Base-by-base conservation (phyloP, 164 flowering plant species). In the Tetracentron sinense region DNA sequence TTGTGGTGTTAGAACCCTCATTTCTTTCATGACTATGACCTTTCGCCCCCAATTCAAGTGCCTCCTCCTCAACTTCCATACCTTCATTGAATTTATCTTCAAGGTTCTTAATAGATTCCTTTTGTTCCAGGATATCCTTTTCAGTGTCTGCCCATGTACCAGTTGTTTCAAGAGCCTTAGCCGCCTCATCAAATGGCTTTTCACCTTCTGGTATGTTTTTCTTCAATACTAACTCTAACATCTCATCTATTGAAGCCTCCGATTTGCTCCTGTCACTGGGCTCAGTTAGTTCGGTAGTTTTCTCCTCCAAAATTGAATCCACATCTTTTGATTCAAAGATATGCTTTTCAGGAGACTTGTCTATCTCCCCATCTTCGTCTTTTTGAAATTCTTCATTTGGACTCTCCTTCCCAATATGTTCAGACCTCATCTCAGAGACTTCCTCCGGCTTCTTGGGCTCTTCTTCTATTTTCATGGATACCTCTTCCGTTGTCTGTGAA, bases 81-180 rank as follows among this genome's bases (percentile, higher is more conserved):
- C 35, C 30, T 52, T 62, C 73, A 15, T 58, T 53, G 27, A 50
- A 30, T 46, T 51, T 61, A 11, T 57, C 58, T 35, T 56, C 73
- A 48, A 62, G 47, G 10, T 47, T 48, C 21, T 52, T 15, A 26
- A 33, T 25, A 17, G 42, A 25, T 19, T 62, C 46, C 51, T 67
- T 69, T 64, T 67, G 25, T n/a, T 68, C 75, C 1, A 35, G 25
- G 46, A 53, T 38, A 47, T 42, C 60, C 51, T 62, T 59, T 59
- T 59, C 69, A 29, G 10, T 33, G 19, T 60, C 54, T 35, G 44
- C 25, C 14, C n/a, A 3, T 30, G 54, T 53, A 30, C 22, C 30
- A 4, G 27, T 7, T 65, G 26, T 47, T 46, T 71, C 73, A 51
- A 33, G 48, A 52, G 14, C 53, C 35, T 54, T 28, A 29, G 60